phyloP scores from a whole-genome alignment of 192 early-diverging fungal species.

The Coemansia sp. region DNA sequence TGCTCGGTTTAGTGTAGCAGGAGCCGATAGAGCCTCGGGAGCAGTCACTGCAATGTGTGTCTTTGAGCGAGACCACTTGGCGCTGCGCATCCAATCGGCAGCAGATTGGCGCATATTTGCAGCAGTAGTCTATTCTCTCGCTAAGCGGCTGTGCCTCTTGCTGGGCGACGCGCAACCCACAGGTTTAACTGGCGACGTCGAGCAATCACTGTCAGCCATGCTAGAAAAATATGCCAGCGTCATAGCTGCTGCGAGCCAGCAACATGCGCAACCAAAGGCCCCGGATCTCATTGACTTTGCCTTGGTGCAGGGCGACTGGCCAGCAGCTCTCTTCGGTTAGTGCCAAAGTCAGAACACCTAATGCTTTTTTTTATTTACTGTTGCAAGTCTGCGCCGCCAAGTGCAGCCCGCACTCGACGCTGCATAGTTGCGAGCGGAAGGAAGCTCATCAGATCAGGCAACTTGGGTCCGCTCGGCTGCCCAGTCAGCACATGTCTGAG shows the following conservation, averaged over 20 bases:
- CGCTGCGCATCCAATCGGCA: conserved; percentile 22
- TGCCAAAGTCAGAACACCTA: not conserved
- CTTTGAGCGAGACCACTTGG: conserved; percentile 21
- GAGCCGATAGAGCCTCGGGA: not conserved
- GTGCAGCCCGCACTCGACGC: conserved; percentile 9
- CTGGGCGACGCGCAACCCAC: not conserved
- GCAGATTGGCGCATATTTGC: not conserved
- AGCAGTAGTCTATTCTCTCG: conserved; percentile 15
- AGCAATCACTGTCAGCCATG: not conserved
- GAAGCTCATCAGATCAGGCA: conserved; percentile 29
- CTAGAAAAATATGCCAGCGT: not conserved
- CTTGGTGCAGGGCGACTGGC: not conserved
- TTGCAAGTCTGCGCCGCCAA: not conserved
- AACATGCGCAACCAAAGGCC: not conserved
- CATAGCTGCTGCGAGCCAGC: not conserved
- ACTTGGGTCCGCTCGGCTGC: conserved; percentile 26
- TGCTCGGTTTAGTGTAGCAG: conserved; percentile 22
- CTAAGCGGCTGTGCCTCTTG: conserved; percentile 17
- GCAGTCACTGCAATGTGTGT: conserved; percentile 23
- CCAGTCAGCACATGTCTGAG: conserved; percentile 67
- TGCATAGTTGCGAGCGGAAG: conserved; percentile 11
- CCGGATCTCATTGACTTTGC: conserved; percentile 5
- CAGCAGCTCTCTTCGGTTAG: not conserved
- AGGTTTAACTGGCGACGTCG: not conserved
- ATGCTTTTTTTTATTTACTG: not conserved